Percentiles rank a stretch among this genome's conserved stretches.
Conservation (phyloP, 495 filamentous ascomycete genomes). For the Peziza echinospora region DNA sequence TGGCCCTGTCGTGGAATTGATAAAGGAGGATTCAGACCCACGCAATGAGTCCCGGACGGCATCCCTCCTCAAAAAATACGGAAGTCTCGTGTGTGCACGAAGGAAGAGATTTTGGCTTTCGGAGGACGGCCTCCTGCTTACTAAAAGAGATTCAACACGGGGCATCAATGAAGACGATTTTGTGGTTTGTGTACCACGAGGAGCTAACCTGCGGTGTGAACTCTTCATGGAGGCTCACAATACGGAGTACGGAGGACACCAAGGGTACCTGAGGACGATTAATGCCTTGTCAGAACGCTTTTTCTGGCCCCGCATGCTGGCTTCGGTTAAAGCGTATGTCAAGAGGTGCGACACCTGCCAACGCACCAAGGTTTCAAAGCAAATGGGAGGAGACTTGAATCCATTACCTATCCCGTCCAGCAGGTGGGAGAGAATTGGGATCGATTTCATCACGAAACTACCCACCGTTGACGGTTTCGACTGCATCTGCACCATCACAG, state of each 20-base stretch:
- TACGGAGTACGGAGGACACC: not conserved
- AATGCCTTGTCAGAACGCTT: not conserved
- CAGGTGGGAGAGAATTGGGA: slow-evolving; percentile 1
- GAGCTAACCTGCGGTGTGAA: not conserved
- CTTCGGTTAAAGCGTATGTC: slow-evolving; percentile 1
- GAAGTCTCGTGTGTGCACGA: not conserved
- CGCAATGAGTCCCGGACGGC: too few species aligned
- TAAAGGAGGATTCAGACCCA: too few species aligned
- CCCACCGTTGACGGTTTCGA: too few species aligned
- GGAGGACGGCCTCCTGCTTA: not conserved
- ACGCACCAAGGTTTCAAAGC: too few species aligned
- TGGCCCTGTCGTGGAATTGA: too few species aligned
- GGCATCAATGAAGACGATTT: too few species aligned
- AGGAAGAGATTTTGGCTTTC: not conserved
- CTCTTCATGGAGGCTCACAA: slow-evolving; percentile 1
- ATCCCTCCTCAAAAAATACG: too few species aligned
- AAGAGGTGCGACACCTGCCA: not conserved
- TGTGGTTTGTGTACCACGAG: not conserved
- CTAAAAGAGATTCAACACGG: too few species aligned
- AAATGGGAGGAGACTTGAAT: not conserved
- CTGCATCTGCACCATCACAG: too few species aligned
- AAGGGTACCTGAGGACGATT: not conserved
- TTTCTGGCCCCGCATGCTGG: not conserved
- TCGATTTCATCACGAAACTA: slow-evolving; percentile 8
- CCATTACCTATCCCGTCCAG: not conserved